Conservation (phyloP, 2,329 filamentous ascomycete genomes). For the Sporothrix pseudoabietina region DNA sequence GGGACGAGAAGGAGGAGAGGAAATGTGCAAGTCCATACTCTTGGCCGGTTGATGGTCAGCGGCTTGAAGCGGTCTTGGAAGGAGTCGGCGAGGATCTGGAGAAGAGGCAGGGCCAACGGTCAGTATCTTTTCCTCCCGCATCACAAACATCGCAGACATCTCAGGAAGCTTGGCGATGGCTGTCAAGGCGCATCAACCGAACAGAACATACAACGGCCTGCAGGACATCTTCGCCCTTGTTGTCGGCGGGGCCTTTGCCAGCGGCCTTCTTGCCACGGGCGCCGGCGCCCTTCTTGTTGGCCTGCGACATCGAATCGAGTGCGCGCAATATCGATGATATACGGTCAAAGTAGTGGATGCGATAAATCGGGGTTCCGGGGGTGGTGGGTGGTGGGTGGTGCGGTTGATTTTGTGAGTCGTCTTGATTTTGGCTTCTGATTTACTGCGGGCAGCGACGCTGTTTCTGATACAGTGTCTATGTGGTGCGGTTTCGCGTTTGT, state of each 20-base stretch:
- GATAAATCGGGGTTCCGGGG: not conserved
- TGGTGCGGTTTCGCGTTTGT: constrained; percentile 24
- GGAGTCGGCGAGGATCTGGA: constrained; percentile 83
- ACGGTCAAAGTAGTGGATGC: not conserved
- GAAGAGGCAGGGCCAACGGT: constrained; percentile 33
- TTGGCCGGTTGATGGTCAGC: constrained; percentile 83
- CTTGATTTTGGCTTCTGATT: not conserved
- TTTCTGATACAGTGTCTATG: not conserved
- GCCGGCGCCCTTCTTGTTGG: constrained; percentile 33
- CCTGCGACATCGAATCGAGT: constrained; percentile 46
- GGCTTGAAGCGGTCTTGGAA: constrained; percentile 91
- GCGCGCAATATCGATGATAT: not conserved
- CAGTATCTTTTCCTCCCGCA: constrained; percentile 20
- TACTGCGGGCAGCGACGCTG: constrained; percentile 12
- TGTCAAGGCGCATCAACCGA: not conserved
- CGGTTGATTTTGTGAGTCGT: not conserved
- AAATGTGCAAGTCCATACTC: constrained; percentile 57
- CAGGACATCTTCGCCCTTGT: constrained; percentile 61
- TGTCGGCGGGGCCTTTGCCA: constrained; percentile 51
- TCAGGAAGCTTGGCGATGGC: not conserved
- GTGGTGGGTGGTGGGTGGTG: constrained; percentile 1
- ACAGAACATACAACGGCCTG: constrained; percentile 56
- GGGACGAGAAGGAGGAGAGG: not conserved
- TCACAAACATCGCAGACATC: not conserved
- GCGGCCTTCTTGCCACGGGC: constrained; percentile 54